Conservation (phyloP, 1,284 basidiomycete genomes). For the Trichosporon coremiiforme region DNA sequence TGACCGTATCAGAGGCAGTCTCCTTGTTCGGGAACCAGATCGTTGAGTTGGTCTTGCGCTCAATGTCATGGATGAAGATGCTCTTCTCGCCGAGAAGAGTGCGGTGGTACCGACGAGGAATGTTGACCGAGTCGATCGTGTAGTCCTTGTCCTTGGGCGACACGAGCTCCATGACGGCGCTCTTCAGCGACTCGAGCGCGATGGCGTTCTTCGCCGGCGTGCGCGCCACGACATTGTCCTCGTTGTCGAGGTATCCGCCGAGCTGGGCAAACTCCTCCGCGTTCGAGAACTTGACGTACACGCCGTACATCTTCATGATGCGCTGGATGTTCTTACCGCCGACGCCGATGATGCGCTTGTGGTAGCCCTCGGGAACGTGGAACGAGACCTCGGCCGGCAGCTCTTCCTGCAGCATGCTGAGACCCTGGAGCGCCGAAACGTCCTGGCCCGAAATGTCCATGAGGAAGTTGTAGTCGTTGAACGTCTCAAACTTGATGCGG, state of each 20-base stretch:
- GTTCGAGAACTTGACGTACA: constrained; percentile 99
- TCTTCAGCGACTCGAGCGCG: constrained; percentile 93
- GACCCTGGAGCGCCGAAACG: constrained; percentile 78
- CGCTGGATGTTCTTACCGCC: constrained; percentile 97
- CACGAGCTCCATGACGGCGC: constrained; percentile 96
- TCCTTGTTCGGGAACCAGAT: constrained; percentile 97
- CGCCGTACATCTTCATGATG: constrained; percentile 99
- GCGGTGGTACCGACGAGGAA: constrained; percentile 92
- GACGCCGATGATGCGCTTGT: constrained; percentile 99
- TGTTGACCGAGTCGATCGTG: constrained; percentile 85
- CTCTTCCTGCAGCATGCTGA: constrained; percentile 91
- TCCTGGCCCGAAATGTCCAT: constrained; percentile 90
- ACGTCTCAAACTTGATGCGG: constrained; percentile 99
- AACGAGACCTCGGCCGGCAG: constrained; percentile 98
- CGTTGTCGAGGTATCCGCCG: constrained; percentile 95
- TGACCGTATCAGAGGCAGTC: constrained; percentile 74
- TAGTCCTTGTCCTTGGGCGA: constrained; percentile 75
- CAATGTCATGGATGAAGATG: constrained; percentile 96
- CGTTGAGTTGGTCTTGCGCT: constrained; percentile 90
- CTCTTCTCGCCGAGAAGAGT: constrained; percentile 93
- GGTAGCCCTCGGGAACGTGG: constrained; percentile 97
- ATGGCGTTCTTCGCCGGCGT: constrained; percentile 97
- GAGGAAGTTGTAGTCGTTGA: constrained; percentile 96
- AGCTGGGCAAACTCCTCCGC: constrained; percentile 94
- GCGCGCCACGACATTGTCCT: constrained; percentile 96